Percentiles rank a stretch among this genome's conserved stretches.
These are phyloP conservation scores for Kodamaea fukazawae DNA, from an alignment of 805 yeast genomes.

Conservation along the genomic window DNA sequence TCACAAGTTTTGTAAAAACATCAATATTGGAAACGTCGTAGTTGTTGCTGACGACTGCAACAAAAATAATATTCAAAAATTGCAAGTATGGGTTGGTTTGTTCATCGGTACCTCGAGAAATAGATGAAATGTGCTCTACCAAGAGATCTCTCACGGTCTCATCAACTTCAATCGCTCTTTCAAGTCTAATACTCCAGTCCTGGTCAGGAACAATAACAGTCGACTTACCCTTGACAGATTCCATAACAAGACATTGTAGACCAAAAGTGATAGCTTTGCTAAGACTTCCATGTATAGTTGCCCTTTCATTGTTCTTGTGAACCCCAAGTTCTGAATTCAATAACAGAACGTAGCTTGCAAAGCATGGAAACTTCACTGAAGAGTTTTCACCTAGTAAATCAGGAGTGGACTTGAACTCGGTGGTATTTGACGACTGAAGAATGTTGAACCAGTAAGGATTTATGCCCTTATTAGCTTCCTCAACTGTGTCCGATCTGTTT, in stretches of 20 bases:
- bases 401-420: slow-evolving; percentile 41
- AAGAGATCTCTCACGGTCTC: slow-evolving; percentile 39
- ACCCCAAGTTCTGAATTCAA: slow-evolving; percentile 21
- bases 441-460: slow-evolving; percentile 79
- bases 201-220: slow-evolving; percentile 67
- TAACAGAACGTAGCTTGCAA: slow-evolving; percentile 36
- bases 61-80: slow-evolving; percentile 34
- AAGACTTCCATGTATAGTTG: slow-evolving; percentile 31
- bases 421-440: slow-evolving; percentile 42
- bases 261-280: slow-evolving; percentile 50
- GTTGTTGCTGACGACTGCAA: slow-evolving; percentile 22
- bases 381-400: slow-evolving; percentile 44
- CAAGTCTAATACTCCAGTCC: slow-evolving; percentile 69
- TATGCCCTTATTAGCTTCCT: slow-evolving; percentile 76
- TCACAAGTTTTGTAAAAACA: slow-evolving; percentile 29
- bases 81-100: slow-evolving; percentile 16
- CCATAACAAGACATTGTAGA: slow-evolving; percentile 61
- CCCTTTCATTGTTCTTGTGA: slow-evolving; percentile 17
- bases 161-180: slow-evolving; percentile 67
- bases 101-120: slow-evolving; percentile 11
- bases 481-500: slow-evolving; percentile 70
- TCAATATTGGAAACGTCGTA: slow-evolving; percentile 17
- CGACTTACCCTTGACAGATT: slow-evolving; percentile 48
- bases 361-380: slow-evolving; percentile 52
- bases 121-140: slow-evolving; percentile 17